Base-by-base conservation (phyloP, 2,329 filamentous ascomycete genomes). In the Coleophoma cylindrospora region DNA sequence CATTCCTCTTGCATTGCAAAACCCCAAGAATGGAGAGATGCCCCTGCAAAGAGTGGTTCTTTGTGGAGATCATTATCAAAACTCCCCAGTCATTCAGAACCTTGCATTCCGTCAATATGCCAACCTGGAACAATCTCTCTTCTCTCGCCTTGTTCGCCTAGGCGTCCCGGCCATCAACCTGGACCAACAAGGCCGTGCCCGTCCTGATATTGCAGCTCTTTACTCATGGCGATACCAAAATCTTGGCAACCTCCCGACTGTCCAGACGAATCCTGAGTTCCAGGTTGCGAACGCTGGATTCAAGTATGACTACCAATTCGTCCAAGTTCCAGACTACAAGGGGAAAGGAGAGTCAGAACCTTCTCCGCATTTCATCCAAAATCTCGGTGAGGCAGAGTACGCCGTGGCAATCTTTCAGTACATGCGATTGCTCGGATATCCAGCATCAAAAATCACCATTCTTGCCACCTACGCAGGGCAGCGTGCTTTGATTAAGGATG, bases 371-470 rank as follows among this genome's bases (percentile, higher is more conserved):
- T 99, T 96, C 67, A 86, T 97, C 49, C 92, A 97, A 67, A 99
- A 99, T 62, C 72, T 97, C 41, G 94, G 94, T 43, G 94, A 99
- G 70, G 94, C 94, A 2, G 95, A 99, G 70, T 99, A 97, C 66
- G 88, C 91, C 2, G 94, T 97, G 22, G 94, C 94, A 3, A 79
- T 99, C 32, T 99, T 85, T 70, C 91, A 96, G 71, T 99, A 97
- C 67, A 97, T 99, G 94, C 86, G 94, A 17, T 75, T 99, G 17
- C 81, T 99, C 4, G 94, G 92, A 15, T 99, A 99, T 60, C 89
- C 94, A 5, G 87, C 62, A 11, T 58, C 58, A 12, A 65, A 59
- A 64, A 96, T 99, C 61, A 89, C 83, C 45, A 96, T 99, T 53
- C 75, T 99, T 49, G 87, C 91, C 2, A 95, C 92, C 0, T 99